Base-by-base conservation (phyloP, 306 rosid species). In the Cucurbita argyrosperma region DNA sequence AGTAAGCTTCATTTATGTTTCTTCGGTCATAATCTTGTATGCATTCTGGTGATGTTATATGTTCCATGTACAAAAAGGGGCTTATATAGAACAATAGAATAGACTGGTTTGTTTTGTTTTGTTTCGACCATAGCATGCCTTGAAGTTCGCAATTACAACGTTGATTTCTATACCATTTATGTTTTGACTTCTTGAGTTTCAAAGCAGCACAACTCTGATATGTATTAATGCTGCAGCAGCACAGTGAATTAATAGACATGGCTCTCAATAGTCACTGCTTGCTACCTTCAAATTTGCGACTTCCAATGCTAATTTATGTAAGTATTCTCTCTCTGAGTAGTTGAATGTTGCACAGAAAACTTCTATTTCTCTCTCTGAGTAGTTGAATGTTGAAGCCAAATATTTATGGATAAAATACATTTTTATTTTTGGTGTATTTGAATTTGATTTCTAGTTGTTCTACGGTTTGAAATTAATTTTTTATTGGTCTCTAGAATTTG, bases 1-100 rank as follows among this genome's bases (percentile, higher is more conserved):
- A 66, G 69, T 82, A 76, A 82, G 72, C 78, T 84, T 90, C 98
- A 92, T 92, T 82, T 84, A 68, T 47, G 23, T 6, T 69, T 49
- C 6, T 67, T 21, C 6, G 12, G 11, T 67, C 18, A 11, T 23
- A 45, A 21, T 19, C 18, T 26, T 23, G 40, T 4, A 69, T 47
- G 58, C 45, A 49, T 49, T 49, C 13, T 69, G 74, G 4, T 43
- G 72, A 5, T 62, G 23, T 62, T 30, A 16, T 64, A 8, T 64
- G 47, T 43, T 68, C 9, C 49, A 21, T 21, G 13, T 46, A 67
- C 7, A 42, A 45, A 65, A 65, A 30, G 35, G 71, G 18, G 45
- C 57, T 23, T 26, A 38, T 52, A 26, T 26, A 26, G 26, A 26
- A 19, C 21, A 19, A 26, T 26, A 26, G 26, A 26, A 68, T 8